phyloP scores from a whole-genome alignment of 257 asterid species.

The Agastache rugosa region DNA sequence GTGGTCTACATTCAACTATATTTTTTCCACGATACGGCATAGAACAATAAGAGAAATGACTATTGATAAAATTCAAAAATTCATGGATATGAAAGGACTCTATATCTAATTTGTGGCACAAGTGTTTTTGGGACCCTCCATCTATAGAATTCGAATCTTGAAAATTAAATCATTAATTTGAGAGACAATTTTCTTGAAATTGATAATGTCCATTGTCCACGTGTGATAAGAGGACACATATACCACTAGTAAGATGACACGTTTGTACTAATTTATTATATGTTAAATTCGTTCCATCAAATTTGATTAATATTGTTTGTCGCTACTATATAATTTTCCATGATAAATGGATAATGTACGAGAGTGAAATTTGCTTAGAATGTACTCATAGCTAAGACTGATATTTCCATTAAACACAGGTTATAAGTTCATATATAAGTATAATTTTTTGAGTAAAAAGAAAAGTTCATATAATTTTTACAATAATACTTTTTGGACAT shows the following conservation, averaged over 20 bases:
- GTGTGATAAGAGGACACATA: background rate
- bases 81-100: slow-evolving; percentile 2
- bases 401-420: too few species aligned
- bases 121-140: slow-evolving; percentile 34
- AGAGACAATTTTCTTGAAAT: slow-evolving; percentile 2
- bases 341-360: too few species aligned
- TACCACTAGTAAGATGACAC: background rate
- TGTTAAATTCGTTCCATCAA: too few species aligned
- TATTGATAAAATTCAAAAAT: slow-evolving; percentile 9
- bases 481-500: too few species aligned
- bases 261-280: too few species aligned
- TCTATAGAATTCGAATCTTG: slow-evolving; percentile 23
- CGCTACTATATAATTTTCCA: too few species aligned
- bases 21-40: slow-evolving; percentile 17
- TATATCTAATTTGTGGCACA: slow-evolving; percentile 33
- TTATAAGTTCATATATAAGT: too few species aligned
- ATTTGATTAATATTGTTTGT: too few species aligned
- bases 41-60: slow-evolving; percentile 11
- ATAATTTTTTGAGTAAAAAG: too few species aligned
- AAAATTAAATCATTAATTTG: background rate
- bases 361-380: too few species aligned
- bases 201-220: background rate
- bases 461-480: too few species aligned
- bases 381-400: too few species aligned
- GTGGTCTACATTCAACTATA: slow-evolving; percentile 25